Evolutionary conservation across 208 protist species (phyloP).

Genomic region (Acanthamoeba castellanii): DNA sequence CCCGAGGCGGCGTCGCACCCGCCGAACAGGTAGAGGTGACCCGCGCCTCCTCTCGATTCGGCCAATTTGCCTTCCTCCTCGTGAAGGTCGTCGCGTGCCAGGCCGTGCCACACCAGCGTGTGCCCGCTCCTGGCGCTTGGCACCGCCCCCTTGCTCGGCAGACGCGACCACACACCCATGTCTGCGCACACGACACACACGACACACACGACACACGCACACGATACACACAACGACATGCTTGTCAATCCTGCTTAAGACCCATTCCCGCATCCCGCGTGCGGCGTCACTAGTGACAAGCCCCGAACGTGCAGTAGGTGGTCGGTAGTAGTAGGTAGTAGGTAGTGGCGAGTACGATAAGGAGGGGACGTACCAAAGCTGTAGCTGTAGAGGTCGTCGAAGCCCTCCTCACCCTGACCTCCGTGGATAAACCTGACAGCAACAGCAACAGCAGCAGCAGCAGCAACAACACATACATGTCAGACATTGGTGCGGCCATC

Average conservation of each 20-base stretch:
- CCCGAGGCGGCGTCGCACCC: neutral
- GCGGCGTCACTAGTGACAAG: too few relatives aligned
- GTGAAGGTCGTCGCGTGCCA: neutral
- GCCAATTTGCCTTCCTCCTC: neutral
- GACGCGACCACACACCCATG: neutral
- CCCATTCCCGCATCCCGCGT: too few relatives aligned
- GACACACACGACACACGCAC: neutral
- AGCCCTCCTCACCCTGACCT: neutral
- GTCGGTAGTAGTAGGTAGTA: too few relatives aligned
- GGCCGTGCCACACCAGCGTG: neutral
- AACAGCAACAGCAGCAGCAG: too few relatives aligned
- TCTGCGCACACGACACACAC: neutral
- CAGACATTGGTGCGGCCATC: too few relatives aligned
- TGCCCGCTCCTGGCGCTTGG: neutral
- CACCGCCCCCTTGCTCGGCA: neutral
- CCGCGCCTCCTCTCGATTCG: neutral
- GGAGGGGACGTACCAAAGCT: neutral
- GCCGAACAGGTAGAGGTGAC: constrained; percentile 24
- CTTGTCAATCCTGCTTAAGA: too few relatives aligned
- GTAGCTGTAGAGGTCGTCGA: neutral
- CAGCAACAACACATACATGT: too few relatives aligned
- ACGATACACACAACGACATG: neutral
- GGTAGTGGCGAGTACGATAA: too few relatives aligned
- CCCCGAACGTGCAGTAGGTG: too few relatives aligned
- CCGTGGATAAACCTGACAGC: neutral